These are phyloP conservation scores for Rosa multiflora DNA, from an alignment of 306 rosid species.

Conservation along the genomic window DNA sequence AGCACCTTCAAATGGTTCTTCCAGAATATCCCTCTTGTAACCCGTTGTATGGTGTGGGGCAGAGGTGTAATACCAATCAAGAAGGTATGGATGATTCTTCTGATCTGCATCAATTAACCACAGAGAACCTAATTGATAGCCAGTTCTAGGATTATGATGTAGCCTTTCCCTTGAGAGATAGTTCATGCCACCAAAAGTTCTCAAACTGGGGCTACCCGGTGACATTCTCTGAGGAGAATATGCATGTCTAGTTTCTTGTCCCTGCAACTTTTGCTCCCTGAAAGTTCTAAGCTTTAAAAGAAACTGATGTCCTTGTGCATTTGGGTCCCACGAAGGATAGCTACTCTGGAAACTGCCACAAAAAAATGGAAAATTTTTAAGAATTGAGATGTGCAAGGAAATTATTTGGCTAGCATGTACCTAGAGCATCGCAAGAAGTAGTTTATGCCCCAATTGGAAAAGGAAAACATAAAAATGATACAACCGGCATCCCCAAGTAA, in stretches of 20 bases:
- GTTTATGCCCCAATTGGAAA: not conserved
- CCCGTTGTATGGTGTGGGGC: slow-evolving; percentile 32
- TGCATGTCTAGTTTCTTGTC: slow-evolving; percentile 33
- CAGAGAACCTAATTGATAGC: slow-evolving; percentile 52
- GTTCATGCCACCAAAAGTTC: slow-evolving; percentile 44
- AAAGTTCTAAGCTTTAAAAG: slow-evolving; percentile 58
- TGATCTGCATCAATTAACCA: slow-evolving; percentile 59
- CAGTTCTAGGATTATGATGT: slow-evolving; percentile 31
- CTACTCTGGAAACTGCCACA: slow-evolving; percentile 74
- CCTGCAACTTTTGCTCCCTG: slow-evolving; percentile 55
- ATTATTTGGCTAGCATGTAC: not conserved
- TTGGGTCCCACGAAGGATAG: slow-evolving; percentile 82
- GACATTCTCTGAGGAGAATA: slow-evolving; percentile 49
- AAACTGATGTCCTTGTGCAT: slow-evolving; percentile 64
- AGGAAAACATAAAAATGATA: not conserved
- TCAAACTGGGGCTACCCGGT: slow-evolving; percentile 42
- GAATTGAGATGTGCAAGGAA: slow-evolving; percentile 7
- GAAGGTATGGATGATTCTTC: slow-evolving; percentile 63
- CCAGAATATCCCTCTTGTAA: slow-evolving; percentile 24
- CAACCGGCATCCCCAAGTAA: not conserved
- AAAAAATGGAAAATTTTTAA: slow-evolving; percentile 19
- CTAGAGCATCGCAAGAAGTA: not conserved
- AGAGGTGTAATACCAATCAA: slow-evolving; percentile 80
- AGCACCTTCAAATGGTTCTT: slow-evolving; percentile 36
- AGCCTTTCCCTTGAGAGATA: slow-evolving; percentile 46